Evolutionary conservation across 192 early-diverging fungal species (phyloP).

Genomic region (Cladochytrium replicatum): DNA sequence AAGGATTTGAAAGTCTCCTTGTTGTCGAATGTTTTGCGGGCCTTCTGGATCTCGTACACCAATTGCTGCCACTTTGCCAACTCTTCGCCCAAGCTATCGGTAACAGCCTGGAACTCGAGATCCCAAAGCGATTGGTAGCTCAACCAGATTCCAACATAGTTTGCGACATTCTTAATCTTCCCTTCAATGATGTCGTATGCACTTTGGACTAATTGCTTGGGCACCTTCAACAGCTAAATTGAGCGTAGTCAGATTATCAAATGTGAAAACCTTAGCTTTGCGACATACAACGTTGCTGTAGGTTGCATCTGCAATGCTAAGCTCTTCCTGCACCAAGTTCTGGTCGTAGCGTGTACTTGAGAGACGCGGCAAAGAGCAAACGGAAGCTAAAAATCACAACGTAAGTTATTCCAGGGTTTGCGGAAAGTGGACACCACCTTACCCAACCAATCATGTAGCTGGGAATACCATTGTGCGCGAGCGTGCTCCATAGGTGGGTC

Average conservation of each 20-base stretch:
- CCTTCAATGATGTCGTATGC: conserved; percentile 80
- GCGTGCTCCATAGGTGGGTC: conserved; percentile 95
- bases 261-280: conserved; percentile 16
- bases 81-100: conserved; percentile 75
- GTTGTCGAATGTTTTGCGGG: conserved; percentile 92
- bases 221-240: too few relatives aligned
- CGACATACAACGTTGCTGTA: too few relatives aligned
- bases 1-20: conserved; percentile 82
- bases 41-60: conserved; percentile 87
- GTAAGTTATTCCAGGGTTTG: not conserved
- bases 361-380: conserved; percentile 77
- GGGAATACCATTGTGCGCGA: conserved; percentile 72
- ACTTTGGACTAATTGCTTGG: conserved; percentile 51
- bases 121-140: conserved; percentile 99
- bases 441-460: conserved; percentile 88
- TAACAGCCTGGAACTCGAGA: conserved; percentile 77
- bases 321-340: too few relatives aligned
- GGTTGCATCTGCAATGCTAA: too few relatives aligned
- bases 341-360: conserved; percentile 89
- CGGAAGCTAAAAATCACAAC: conserved; percentile 33
- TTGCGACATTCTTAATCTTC: conserved; percentile 61
- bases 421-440: not conserved
- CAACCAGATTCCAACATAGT: conserved; percentile 91
- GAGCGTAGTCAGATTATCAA: too few relatives aligned
- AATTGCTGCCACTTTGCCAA: conserved; percentile 87